Base-by-base conservation (phyloP, 768 basidiomycete species). In the Boletus sensibilis region DNA sequence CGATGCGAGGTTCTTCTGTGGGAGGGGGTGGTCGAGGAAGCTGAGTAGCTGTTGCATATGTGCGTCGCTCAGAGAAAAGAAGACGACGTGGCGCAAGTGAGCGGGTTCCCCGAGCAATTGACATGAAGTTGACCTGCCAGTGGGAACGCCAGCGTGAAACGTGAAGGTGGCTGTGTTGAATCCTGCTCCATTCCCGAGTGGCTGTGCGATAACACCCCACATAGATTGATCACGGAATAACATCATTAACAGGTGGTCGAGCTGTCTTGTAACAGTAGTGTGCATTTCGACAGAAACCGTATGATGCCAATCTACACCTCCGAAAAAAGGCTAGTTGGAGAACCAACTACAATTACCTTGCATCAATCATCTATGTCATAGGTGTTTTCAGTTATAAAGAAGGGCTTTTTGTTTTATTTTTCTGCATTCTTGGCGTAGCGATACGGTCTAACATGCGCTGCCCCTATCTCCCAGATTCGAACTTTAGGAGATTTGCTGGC, bases 21-120 rank as follows among this genome's bases (percentile, higher is more conserved):
- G 70, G 63, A 40, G 74, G 73, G 0, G 66, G 67, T 39, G 70
- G 67, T 48, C 50, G 62, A 25, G 62, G 68, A n/a, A 64, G 31
- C n/a, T 57, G 66, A 4, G 68, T 58, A 14, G 61, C n/a, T 12
- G 60, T 62, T n/a, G 57, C 59, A 53, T 67, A 62, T 29, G 57
- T 21, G 27, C 60, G 55, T 46, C 48, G 53, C 31, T 44, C 53
- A 41, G 59, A 46, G 9, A 54, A 33, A 42, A 58, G 46, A 33
- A 62, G 29, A 18, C 64, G 54, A 44, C 60, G 56, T 1, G 37
- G 29, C 1, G 48, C 52, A 12, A 58, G 42, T 10, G 56, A 47
- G 3, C 63, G 61, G 20, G 35, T 52, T 43, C 52, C 54, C 21
- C 51, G 61, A 57, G 38, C 37, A 29, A 69, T 48, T 21, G 50